These are phyloP conservation scores for Malus hybrid DNA, from an alignment of 331 rosid species.

Conservation along the genomic window DNA sequence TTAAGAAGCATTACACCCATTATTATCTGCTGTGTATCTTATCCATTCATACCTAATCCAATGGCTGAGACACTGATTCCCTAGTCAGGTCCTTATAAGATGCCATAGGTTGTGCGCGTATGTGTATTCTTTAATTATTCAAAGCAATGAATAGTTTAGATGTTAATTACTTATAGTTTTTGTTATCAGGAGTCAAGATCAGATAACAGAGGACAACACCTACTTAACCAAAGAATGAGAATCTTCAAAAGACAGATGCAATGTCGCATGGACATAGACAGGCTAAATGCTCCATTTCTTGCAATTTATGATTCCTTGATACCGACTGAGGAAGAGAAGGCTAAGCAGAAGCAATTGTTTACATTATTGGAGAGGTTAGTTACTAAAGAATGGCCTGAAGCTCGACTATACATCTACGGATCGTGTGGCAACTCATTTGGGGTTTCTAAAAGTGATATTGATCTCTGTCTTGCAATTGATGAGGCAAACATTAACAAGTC, in stretches of 20 bases:
- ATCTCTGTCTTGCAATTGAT: constrained; percentile 83
- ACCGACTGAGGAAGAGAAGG: constrained; percentile 88
- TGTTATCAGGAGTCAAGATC: constrained; percentile 65
- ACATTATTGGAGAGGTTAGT: constrained; percentile 58
- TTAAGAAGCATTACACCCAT: neutral
- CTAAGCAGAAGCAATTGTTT: constrained; percentile 64
- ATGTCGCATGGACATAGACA: constrained; percentile 71
- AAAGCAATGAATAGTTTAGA: neutral
- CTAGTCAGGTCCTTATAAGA: neutral
- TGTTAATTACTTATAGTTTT: constrained; percentile 13
- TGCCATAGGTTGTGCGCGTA: neutral
- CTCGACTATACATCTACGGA: constrained; percentile 78
- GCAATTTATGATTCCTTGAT: constrained; percentile 56
- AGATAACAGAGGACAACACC: constrained; percentile 63
- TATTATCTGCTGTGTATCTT: neutral
- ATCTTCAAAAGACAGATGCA: constrained; percentile 39
- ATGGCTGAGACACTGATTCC: neutral
- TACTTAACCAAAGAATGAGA: constrained; percentile 66
- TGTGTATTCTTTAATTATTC: neutral
- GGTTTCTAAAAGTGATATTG: constrained; percentile 86
- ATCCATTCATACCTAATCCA: neutral
- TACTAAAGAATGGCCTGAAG: constrained; percentile 71
- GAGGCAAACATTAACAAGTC: constrained; percentile 63
- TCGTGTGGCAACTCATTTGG: constrained; percentile 96
- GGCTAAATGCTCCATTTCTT: constrained; percentile 52